These are phyloP conservation scores for Nannizzia gypsea DNA, from an alignment of 2,329 filamentous ascomycete species.

Conservation along the genomic window DNA sequence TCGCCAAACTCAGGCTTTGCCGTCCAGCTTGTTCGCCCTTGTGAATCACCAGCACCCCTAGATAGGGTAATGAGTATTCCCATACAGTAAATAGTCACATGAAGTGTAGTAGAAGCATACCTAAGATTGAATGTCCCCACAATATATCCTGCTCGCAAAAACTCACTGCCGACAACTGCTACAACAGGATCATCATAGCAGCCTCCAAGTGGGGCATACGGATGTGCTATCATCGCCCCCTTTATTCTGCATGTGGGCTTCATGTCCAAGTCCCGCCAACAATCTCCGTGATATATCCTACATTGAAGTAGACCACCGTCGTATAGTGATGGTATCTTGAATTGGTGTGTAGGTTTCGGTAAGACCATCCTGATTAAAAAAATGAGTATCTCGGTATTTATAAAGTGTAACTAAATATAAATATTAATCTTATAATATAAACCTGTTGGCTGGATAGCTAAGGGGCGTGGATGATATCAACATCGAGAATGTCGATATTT, in stretches of 20 bases:
- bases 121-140: constrained; percentile 89
- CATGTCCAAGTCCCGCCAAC: constrained; percentile 11
- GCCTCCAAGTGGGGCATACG: constrained; percentile 80
- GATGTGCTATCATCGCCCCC: constrained; percentile 67
- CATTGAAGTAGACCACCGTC: constrained; percentile 67
- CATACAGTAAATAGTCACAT: background rate
- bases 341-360: constrained; percentile 35
- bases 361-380: background rate
- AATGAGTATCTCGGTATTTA: background rate
- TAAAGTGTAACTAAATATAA: no score
- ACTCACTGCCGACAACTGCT: constrained; percentile 48
- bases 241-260: constrained; percentile 20
- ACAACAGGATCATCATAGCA: constrained; percentile 74
- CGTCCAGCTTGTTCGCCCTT: constrained; percentile 77
- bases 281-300: constrained; percentile 62
- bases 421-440: no score
- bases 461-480: no score
- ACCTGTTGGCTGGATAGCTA: no score
- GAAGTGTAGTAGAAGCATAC: constrained; percentile 34
- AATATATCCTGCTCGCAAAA: constrained; percentile 60
- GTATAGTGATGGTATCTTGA: constrained; percentile 74
- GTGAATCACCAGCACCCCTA: constrained; percentile 65
- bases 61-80: constrained; percentile 6
- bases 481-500: no score
- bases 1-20: constrained; percentile 68